Conservation (phyloP, 192 early-diverging fungal species). For the Gamsiella multidivaricata region DNA sequence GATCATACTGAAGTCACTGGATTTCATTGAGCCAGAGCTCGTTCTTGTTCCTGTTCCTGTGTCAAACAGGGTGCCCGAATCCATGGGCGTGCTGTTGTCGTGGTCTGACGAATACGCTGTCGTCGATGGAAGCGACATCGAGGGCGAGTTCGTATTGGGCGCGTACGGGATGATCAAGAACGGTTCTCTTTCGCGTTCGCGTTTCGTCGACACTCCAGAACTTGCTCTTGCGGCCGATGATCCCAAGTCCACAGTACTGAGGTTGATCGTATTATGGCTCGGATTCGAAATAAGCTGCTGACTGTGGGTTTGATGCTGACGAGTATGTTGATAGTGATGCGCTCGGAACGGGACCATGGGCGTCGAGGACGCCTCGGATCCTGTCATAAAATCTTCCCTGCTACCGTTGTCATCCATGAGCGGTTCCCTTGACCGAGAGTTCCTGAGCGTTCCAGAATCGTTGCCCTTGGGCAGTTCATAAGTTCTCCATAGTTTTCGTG, state of each 20-base stretch:
- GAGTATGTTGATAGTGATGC: background rate
- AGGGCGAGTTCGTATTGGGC: background rate
- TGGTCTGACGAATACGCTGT: background rate
- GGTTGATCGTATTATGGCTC: background rate
- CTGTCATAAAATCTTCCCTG: background rate
- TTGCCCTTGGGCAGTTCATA: background rate
- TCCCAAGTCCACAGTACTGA: no score
- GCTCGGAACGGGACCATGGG: constrained; percentile 2
- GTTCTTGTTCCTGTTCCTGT: background rate
- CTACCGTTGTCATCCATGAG: background rate
- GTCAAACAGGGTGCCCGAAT: background rate
- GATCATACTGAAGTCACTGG: background rate
- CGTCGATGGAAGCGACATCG: background rate
- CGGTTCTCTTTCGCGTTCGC: constrained; percentile 1
- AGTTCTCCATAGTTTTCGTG: background rate
- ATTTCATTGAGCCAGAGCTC: background rate
- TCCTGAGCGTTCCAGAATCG: background rate
- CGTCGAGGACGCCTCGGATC: background rate
- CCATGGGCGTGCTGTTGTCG: background rate
- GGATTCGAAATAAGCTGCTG: background rate
- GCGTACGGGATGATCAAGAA: constrained; percentile 14
- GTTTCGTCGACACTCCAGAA: background rate
- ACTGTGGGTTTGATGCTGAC: background rate
- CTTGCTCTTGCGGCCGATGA: background rate
- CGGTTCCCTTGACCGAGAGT: background rate